Percentiles rank a stretch among this genome's conserved stretches.
phyloP scores from a whole-genome alignment of 2,329 filamentous ascomycete species.

The Aspergillus sp. region DNA sequence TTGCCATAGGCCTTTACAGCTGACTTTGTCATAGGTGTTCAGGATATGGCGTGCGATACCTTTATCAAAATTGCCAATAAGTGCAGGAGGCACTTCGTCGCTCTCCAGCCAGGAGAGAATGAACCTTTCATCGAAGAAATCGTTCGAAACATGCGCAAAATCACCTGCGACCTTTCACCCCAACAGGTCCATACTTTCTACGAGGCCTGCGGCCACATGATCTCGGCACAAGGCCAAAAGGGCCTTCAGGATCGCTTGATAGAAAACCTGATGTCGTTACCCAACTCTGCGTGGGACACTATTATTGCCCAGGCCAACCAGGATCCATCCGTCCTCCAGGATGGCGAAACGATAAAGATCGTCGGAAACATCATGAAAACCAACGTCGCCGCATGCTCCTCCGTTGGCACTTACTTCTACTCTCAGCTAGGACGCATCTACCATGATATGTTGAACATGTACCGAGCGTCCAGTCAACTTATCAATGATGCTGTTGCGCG shows the following conservation, averaged over 20 bases:
- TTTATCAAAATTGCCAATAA: conserved; percentile 99
- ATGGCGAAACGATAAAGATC: conserved; percentile 94
- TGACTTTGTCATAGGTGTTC: conserved; percentile 68
- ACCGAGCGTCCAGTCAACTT: conserved; percentile 91
- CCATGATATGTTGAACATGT: conserved; percentile 99
- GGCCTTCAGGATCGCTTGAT: conserved; percentile 90
- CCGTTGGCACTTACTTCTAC: conserved; percentile 96
- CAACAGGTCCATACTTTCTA: conserved; percentile 99
- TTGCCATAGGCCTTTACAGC: background rate
- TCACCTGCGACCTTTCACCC: conserved; percentile 90
- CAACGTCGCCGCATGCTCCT: conserved; percentile 97
- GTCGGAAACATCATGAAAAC: conserved; percentile 99
- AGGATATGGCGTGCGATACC: conserved; percentile 99
- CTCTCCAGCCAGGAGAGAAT: conserved; percentile 87
- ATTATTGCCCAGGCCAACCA: conserved; percentile 88
- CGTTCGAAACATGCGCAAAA: conserved; percentile 91
- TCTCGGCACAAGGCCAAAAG: conserved; percentile 95
- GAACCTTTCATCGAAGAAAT: conserved; percentile 99
- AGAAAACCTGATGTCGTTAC: conserved; percentile 87
- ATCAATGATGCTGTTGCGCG: conserved; percentile 90
- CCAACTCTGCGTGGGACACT: conserved; percentile 92
- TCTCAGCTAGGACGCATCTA: conserved; percentile 98
- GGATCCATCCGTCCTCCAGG: conserved; percentile 84
- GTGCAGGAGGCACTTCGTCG: conserved; percentile 96
- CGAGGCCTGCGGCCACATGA: conserved; percentile 99